Base-by-base conservation (phyloP, 2,329 filamentous ascomycete genomes). In the Sporothrix sp. region DNA sequence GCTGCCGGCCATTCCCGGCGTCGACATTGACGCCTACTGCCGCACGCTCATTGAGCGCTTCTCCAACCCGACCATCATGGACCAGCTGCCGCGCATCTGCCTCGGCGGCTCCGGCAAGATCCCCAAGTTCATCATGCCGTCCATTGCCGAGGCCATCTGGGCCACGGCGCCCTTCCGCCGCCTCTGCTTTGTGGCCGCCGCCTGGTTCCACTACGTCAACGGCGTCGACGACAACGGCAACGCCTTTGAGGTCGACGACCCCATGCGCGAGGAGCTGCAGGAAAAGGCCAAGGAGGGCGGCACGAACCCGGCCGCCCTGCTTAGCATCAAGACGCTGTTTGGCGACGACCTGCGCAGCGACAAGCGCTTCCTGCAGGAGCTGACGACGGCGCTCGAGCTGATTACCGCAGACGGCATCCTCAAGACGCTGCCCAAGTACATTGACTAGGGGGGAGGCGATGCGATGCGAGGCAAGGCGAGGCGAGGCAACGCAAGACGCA, bases 51-150 rank as follows among this genome's bases (percentile, higher is more conserved):
- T 76, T 54, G 71, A 74, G 61, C 73, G 73, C 33, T 76, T 76
- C 66, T 70, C 71, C 59, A 76, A 76, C 70, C 72, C 74, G 0
- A 75, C 73, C 49, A 75, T 76, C 58, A 74, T 70, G 71, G 73
- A 76, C 53, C 72, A 75, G 63, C 65, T 76, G 50, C 69, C 71
- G 35, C 74, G 73, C 33, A 64, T 76, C 53, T 71, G 70, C 53
- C 68, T 76, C 20, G 71, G 71, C 60, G 73, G 68, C 20, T 75
- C 72, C 6, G 73, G 73, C 65, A 76, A 76, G 69, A 69, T 76
- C 35, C 73, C 73, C 0, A 72, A 71, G 63, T 71, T 71, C 64
- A 69, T 71, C 66, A 71, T 71, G 68, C 69, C 69, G 9, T 70
- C 68, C 27, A 66, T 71, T 52, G 69, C 69, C 52, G 69, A 71